phyloP scores from a whole-genome alignment of 1,139 yeast genomes.

The Debaryomycetaceae sp. region DNA sequence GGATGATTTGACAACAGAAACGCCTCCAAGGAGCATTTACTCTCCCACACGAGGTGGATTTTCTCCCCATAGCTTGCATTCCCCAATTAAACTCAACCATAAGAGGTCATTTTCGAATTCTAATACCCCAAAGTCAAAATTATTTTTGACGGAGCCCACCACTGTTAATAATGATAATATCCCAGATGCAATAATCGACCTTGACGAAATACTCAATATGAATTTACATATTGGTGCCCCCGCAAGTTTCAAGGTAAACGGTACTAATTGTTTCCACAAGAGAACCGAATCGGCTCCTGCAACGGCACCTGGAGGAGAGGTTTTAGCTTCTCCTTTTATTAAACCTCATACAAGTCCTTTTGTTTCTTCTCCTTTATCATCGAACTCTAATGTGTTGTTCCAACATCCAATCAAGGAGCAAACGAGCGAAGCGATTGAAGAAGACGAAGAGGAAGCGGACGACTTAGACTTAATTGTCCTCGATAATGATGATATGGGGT shows the following conservation, averaged over 20 bases:
- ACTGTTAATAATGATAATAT: slow-evolving; percentile 32
- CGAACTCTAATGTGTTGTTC: slow-evolving; percentile 21
- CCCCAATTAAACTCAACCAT: slow-evolving; percentile 34
- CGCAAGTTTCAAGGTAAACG: background rate
- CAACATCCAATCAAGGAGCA: slow-evolving; percentile 34
- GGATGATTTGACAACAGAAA: slow-evolving; percentile 13
- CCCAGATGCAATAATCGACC: slow-evolving; percentile 63
- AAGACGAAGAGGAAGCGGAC: slow-evolving; percentile 21
- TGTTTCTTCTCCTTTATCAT: slow-evolving; percentile 24
- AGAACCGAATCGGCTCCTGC: slow-evolving; percentile 51
- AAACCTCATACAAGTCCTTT: slow-evolving; percentile 22
- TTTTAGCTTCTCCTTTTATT: slow-evolving; percentile 32
- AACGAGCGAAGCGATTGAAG: slow-evolving; percentile 22
- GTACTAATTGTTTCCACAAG: slow-evolving; percentile 25
- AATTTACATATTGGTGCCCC: slow-evolving; percentile 27
- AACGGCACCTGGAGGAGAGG: slow-evolving; percentile 24
- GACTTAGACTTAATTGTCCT: slow-evolving; percentile 5
- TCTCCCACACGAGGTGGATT: slow-evolving; percentile 7
- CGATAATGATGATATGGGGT: slow-evolving; percentile 19
- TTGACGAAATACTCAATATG: slow-evolving; percentile 55
- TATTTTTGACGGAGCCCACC: slow-evolving; percentile 36
- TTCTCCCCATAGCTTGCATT: slow-evolving; percentile 20
- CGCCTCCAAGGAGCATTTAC: slow-evolving; percentile 7
- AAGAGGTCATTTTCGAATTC: slow-evolving; percentile 19
- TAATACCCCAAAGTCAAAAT: slow-evolving; percentile 19